Evolutionary conservation across 2,329 filamentous ascomycete species (phyloP).

Genomic region (Phaeosphaeriaceae sp.): DNA sequence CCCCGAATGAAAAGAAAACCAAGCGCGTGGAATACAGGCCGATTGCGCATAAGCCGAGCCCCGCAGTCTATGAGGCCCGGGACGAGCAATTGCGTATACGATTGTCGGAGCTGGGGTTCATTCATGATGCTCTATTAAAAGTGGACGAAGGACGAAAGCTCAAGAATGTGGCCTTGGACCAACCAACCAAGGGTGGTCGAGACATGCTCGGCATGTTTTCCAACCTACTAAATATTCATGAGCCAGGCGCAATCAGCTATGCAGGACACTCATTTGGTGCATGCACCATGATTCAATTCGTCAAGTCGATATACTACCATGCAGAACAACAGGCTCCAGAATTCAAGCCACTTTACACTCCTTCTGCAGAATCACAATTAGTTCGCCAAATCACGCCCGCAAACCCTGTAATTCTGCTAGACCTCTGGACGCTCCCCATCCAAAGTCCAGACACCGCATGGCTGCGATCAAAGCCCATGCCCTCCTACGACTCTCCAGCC

Average conservation of each 20-base stretch:
- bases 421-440: conserved; percentile 81
- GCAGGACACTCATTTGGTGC: conserved; percentile 84
- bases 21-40: conserved; percentile 53
- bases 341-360: conserved; percentile 66
- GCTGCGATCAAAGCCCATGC: conserved; percentile 75
- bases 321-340: conserved; percentile 52
- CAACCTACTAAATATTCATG: conserved; percentile 68
- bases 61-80: conserved; percentile 70
- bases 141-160: conserved; percentile 64
- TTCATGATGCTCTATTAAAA: conserved; percentile 71
- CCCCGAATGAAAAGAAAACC: conserved; percentile 54
- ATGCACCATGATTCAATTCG: conserved; percentile 73
- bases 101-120: conserved; percentile 77
- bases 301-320: conserved; percentile 79
- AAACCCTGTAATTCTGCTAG: conserved; percentile 72
- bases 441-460: conserved; percentile 66
- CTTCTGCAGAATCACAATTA: conserved; percentile 62
- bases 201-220: conserved; percentile 65
- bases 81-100: conserved; percentile 77
- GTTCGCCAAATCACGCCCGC: conserved; percentile 70
- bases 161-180: conserved; percentile 54
- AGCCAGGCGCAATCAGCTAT: conserved; percentile 75
- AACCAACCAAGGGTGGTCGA: conserved; percentile 43
- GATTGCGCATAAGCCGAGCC: conserved; percentile 66
- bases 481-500: conserved; percentile 63